phyloP scores from a whole-genome alignment of 164 flowering plant species.

The Stephania yunnanensis region DNA sequence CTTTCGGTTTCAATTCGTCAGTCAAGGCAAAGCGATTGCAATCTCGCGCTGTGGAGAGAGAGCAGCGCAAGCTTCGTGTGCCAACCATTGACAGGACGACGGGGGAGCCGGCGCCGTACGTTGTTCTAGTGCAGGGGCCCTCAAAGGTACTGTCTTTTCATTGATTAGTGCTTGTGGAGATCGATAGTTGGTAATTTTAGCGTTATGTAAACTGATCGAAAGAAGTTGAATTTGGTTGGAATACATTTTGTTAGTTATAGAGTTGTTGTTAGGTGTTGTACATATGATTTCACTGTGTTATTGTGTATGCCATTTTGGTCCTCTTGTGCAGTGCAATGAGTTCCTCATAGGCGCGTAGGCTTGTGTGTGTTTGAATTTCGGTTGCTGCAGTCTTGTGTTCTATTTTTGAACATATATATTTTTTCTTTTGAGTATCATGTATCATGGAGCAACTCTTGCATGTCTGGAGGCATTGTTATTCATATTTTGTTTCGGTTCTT shows the following conservation, averaged over 20 bases:
- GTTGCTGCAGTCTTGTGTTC: neutral
- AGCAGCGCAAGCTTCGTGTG: constrained; percentile 79
- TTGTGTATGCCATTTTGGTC: neutral
- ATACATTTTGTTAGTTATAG: neutral
- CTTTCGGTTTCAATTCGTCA: constrained; percentile 73
- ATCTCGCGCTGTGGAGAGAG: constrained; percentile 76
- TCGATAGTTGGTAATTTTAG: neutral
- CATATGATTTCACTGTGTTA: neutral
- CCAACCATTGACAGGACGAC: constrained; percentile 69
- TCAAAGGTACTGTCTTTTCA: constrained; percentile 51
- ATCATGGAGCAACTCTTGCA: neutral
- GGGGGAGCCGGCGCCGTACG: constrained; percentile 88
- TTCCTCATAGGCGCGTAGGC: neutral
- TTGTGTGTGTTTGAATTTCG: neutral
- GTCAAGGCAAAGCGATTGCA: constrained; percentile 80
- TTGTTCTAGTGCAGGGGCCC: constrained; percentile 92
- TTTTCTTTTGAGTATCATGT: neutral
- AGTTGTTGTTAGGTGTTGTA: neutral
- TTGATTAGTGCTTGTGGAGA: neutral
- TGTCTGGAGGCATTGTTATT: too few relatives aligned
- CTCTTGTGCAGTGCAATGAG: neutral
- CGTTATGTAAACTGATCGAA: too few relatives aligned
- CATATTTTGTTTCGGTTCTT: too few relatives aligned
- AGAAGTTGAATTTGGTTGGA: neutral
- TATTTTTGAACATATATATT: neutral